phyloP scores from a whole-genome alignment of 192 early-diverging fungal species.

The Coemansia sp. region DNA sequence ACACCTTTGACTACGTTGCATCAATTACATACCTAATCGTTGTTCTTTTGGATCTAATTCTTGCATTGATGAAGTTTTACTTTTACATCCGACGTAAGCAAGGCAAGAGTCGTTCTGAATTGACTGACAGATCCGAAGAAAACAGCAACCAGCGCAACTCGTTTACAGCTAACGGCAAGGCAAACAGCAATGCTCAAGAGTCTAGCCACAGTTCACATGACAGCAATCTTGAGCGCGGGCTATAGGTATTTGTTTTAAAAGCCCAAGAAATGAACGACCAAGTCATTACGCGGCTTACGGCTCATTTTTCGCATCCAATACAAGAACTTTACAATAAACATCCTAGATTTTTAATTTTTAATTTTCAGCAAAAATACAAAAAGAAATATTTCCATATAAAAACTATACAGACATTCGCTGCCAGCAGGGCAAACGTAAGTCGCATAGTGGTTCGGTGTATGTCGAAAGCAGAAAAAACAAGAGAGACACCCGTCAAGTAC shows the following conservation, averaged over 20 bases:
- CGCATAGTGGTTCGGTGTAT: slow-evolving; percentile 24
- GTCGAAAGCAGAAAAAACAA: slow-evolving; percentile 43
- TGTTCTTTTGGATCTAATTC: slow-evolving; percentile 41
- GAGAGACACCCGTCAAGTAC: slow-evolving; percentile 24
- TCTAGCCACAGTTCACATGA: not conserved
- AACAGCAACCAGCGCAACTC: not conserved
- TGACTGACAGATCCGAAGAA: not conserved
- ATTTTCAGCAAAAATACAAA: not conserved
- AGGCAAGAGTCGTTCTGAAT: not conserved
- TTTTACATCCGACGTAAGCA: slow-evolving; percentile 34
- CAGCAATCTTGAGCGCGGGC: not conserved
- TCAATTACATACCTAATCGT: slow-evolving; percentile 53
- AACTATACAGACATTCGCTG: slow-evolving; percentile 12
- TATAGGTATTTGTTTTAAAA: not conserved
- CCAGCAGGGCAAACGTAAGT: slow-evolving; percentile 24
- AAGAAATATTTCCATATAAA: not conserved
- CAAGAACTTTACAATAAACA: too few relatives aligned
- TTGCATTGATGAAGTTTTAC: slow-evolving; percentile 47
- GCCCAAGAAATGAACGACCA: too few relatives aligned
- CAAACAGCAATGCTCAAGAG: not conserved
- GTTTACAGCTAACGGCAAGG: not conserved
- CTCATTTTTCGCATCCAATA: too few relatives aligned
- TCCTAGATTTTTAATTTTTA: not conserved
- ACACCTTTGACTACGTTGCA: slow-evolving; percentile 51
- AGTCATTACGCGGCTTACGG: too few relatives aligned